Base-by-base conservation (phyloP, 129 eudicot species). In the Gnaphalium uliginosum region DNA sequence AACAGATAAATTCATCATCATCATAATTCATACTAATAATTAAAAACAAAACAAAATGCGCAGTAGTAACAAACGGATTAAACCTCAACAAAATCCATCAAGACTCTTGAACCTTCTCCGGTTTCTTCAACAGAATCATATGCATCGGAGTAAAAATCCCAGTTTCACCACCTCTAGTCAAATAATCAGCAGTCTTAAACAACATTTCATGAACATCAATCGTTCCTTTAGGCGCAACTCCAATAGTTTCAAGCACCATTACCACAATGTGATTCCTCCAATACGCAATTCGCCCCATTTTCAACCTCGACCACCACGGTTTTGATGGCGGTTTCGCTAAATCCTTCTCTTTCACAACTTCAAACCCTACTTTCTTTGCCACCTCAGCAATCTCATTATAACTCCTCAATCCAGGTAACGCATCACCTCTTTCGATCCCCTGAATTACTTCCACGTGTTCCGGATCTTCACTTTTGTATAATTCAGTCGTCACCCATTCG, bases 141-240 rank as follows among this genome's bases (percentile, higher is more conserved):
- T 94, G 90, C 98, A 94, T 94, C 5, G 98, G 98, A 1, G 75
- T 65, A 77, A 93, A 93, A 29, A 93, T 93, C 35, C 96, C 96
- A 13, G 83, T 74, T 14, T 93, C 97, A 0, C 98, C 98, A 0
- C 97, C 98, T 77, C 84, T 81, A 1, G 91, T 82, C 21, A 94
- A 82, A 71, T 85, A 84, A 83, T 90, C 97, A 8, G 96, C 98
- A 22, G 98, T 94, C 71, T 79, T 84, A 50, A 90, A 87, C 79
- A 94, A 85, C 98, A 93, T 93, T 84, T 90, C 90, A 58, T 93
- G 98, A 72, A 93, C 98, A 86, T 93, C 98, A 4, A 87, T 87
- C 0, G 86, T 81, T 0, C 97, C 98, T 69, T 93, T 90, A 0
- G 98, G 98, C 0, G 98, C 98, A 73, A 94, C 82, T n/a, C 96